Base-by-base conservation (phyloP, 2,329 filamentous ascomycete species). In the Pestalotiopsis sp. region DNA sequence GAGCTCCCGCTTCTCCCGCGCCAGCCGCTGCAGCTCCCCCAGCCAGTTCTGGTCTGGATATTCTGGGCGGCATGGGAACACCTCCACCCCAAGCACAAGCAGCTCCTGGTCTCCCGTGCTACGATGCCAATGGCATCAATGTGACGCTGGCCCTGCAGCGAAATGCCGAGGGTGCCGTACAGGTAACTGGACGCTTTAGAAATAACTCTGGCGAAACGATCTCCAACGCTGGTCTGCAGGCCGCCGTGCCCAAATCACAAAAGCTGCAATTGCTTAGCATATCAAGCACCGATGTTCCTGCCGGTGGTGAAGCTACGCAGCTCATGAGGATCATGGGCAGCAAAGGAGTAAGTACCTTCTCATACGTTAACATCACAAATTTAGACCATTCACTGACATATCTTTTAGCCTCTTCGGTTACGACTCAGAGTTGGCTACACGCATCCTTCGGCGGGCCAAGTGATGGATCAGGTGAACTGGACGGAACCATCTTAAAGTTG, bases 401-500 rank as follows among this genome's bases (percentile, higher is more conserved):
- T 57, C 39, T 57, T 73, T 41, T 76, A 98, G 96, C 87, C 92
- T 73, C 88, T 99, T 72, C 90, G 95, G 71, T 84, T 99, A 75
- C 91, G 96, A 77, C 84, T 99, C 76, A 94, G 94, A 82, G 89
- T 99, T 76, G 90, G 89, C 68, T 98, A 94, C 79, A 84, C 88
- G 41, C 92, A 92, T 79, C 89, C 92, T 68, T 87, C 89, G 69
- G 89, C 85, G 27, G 90, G 90, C 66, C 87, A 91, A 71, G 86
- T 97, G 20, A 92, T 92, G 78, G 96, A 99, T 77, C 95, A 98
- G 82, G 94, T 98, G 69, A 97, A 98, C 83, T 99, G 96, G 96
- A 91, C 93, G 38, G 96, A 99, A 82, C 91, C 94, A 67, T 85
- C 82, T 41, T 75, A 61, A 71, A 58, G 38, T 68, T 31, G 68